phyloP scores from a whole-genome alignment of 352 stramenopile species.

The Globisporangium splendens region DNA sequence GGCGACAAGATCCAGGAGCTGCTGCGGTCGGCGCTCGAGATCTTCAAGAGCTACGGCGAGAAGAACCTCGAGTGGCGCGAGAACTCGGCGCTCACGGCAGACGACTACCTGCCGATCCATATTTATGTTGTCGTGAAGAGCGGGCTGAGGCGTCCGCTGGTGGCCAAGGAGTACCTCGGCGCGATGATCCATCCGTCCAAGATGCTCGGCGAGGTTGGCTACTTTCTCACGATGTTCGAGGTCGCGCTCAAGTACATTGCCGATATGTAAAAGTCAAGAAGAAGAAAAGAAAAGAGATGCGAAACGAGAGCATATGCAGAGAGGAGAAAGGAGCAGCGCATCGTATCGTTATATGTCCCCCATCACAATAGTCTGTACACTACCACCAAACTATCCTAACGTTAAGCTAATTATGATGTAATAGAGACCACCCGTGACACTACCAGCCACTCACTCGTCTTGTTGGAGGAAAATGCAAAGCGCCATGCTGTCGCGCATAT shows the following conservation, averaged over 20 bases:
- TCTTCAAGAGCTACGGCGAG: slow-evolving; percentile 77
- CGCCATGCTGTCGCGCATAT: not conserved
- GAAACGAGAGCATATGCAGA: not conserved
- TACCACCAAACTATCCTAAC: slow-evolving; percentile 5
- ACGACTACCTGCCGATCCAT: slow-evolving; percentile 85
- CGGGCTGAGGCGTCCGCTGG: slow-evolving; percentile 65
- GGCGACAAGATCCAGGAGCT: slow-evolving; percentile 82
- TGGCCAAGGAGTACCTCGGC: slow-evolving; percentile 70
- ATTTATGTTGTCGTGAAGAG: slow-evolving; percentile 84
- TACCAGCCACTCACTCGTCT: not conserved
- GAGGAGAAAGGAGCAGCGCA: not conserved
- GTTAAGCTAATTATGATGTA: slow-evolving; percentile 1
- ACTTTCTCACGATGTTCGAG: slow-evolving; percentile 88
- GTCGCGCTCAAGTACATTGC: slow-evolving; percentile 86
- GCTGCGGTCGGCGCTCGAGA: slow-evolving; percentile 65
- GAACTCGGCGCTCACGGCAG: slow-evolving; percentile 70
- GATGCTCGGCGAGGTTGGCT: slow-evolving; percentile 81
- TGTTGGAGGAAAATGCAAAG: not conserved
- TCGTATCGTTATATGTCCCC: too few species aligned
- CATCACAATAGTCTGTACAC: slow-evolving; percentile 2
- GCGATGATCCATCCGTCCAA: slow-evolving; percentile 83
- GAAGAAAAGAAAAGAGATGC: slow-evolving; percentile 4
- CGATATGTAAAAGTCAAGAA: slow-evolving; percentile 53
- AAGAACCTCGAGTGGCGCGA: slow-evolving; percentile 77
- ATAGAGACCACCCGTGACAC: not conserved